A percentile compares a stretch with the other conserved stretches of the same genome.
These are phyloP conservation scores for Dothidotthia symphoricarpi DNA, from an alignment of 2,329 filamentous ascomycete genomes.

Conservation along the genomic window DNA sequence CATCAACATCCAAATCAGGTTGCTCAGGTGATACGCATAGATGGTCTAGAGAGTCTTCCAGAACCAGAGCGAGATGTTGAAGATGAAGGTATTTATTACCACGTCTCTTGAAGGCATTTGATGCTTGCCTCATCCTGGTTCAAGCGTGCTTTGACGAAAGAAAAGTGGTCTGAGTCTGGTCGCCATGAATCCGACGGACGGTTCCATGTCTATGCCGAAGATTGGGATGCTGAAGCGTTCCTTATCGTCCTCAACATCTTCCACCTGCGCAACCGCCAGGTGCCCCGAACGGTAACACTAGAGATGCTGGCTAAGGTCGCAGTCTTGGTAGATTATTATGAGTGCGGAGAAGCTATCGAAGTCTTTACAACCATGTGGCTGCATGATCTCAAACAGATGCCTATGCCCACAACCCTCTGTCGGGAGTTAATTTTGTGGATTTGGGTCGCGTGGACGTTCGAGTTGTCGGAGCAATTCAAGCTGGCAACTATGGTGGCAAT, in stretches of 20 bases:
- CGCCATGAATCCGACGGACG: slow-evolving; percentile 5
- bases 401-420: slow-evolving; percentile 9
- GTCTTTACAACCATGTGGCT: slow-evolving; percentile 47
- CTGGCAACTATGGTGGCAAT: slow-evolving; percentile 14
- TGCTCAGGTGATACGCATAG: too few relatives aligned
- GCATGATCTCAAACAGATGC: slow-evolving; percentile 11
- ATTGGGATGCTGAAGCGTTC: slow-evolving; percentile 43
- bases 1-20: too few relatives aligned
- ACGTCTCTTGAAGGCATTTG: slow-evolving; percentile 7
- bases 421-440: slow-evolving; percentile 25
- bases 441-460: slow-evolving; percentile 11
- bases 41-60: too few relatives aligned
- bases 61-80: too few relatives aligned
- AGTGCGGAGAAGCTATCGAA: slow-evolving; percentile 46
- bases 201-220: slow-evolving; percentile 9
- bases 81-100: too few relatives aligned
- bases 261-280: slow-evolving; percentile 44
- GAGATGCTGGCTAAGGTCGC: slow-evolving; percentile 49
- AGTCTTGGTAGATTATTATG: slow-evolving; percentile 46
- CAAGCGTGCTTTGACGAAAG: not conserved
- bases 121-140: slow-evolving; percentile 7
- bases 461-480: too few relatives aligned
- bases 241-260: slow-evolving; percentile 48
- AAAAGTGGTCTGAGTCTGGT: slow-evolving; percentile 2
- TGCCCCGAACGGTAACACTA: slow-evolving; percentile 42